phyloP scores from a whole-genome alignment of 805 yeast genomes.

The Alloascoidea africana region DNA sequence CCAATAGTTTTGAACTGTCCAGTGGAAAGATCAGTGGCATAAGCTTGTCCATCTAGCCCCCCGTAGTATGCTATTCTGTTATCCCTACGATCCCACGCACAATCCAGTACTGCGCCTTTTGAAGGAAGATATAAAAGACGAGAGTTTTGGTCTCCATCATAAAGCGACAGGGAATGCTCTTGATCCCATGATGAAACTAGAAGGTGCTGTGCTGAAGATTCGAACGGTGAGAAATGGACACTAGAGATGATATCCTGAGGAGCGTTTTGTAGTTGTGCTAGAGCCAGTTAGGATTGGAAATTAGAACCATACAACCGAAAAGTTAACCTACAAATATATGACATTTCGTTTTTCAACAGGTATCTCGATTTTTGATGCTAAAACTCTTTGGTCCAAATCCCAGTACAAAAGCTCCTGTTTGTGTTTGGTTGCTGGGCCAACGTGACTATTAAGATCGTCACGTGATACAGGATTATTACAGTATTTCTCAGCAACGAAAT shows the following conservation, averaged over 20 bases:
- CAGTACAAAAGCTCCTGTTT: too few relatives aligned
- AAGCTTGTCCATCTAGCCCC: conserved; percentile 37
- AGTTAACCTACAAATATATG: too few relatives aligned
- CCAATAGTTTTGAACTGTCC: conserved; percentile 14
- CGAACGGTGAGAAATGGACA: conserved; percentile 21
- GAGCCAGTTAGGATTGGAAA: too few relatives aligned
- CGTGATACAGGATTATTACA: too few relatives aligned
- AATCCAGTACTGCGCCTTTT: conserved; percentile 17
- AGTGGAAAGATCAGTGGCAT: conserved; percentile 35
- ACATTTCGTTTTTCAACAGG: too few relatives aligned
- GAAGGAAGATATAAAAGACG: conserved; percentile 11
- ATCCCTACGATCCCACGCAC: conserved; percentile 13
- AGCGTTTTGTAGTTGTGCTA: conserved; percentile 10
- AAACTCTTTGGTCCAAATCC: too few relatives aligned
- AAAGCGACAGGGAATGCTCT: conserved; percentile 26
- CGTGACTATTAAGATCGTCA: too few relatives aligned
- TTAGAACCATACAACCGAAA: too few relatives aligned
- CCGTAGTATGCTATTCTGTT: conserved; percentile 26
- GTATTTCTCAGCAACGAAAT: too few relatives aligned
- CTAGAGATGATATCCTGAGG: conserved; percentile 28
- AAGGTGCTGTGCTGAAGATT: conserved; percentile 18
- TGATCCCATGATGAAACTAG: conserved; percentile 48
- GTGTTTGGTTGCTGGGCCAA: too few relatives aligned
- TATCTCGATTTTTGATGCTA: too few relatives aligned
- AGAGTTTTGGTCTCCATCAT: conserved; percentile 10